phyloP scores from a whole-genome alignment of 1,139 yeast genomes.

The Hansenula sp. region DNA sequence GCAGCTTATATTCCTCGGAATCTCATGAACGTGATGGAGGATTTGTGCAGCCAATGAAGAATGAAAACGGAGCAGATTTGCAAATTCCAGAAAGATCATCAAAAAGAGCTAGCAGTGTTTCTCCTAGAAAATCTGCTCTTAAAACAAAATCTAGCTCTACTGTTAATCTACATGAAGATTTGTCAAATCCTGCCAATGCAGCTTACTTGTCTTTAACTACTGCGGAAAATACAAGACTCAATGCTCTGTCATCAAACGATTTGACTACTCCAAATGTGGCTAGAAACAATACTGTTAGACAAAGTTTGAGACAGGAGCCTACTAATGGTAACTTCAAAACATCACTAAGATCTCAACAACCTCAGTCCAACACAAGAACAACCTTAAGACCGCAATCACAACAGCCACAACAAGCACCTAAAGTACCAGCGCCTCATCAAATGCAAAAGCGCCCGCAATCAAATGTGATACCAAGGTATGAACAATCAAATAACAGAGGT shows the following conservation, averaged over 20 bases:
- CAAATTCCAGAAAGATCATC: slow-evolving; percentile 16
- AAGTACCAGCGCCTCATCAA: not conserved
- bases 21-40: not conserved
- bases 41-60: slow-evolving; percentile 2
- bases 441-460: not conserved
- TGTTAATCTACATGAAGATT: slow-evolving; percentile 45
- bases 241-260: slow-evolving; percentile 48
- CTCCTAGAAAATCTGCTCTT: slow-evolving; percentile 64
- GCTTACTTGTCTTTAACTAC: slow-evolving; percentile 68
- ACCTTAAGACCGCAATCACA: not conserved
- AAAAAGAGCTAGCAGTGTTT: slow-evolving; percentile 11
- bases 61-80: slow-evolving; percentile 1
- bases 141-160: slow-evolving; percentile 41
- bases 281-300: slow-evolving; percentile 5
- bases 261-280: slow-evolving; percentile 6
- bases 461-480: not conserved
- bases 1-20: slow-evolving; percentile 18
- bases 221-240: slow-evolving; percentile 71
- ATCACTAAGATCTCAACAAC: not conserved
- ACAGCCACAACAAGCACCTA: not conserved
- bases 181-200: slow-evolving; percentile 45
- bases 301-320: slow-evolving; percentile 3
- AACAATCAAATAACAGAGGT: not conserved
- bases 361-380: not conserved
- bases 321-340: not conserved